Conservation (phyloP, 2,329 filamentous ascomycete species). For the Diaporthe sp. region DNA sequence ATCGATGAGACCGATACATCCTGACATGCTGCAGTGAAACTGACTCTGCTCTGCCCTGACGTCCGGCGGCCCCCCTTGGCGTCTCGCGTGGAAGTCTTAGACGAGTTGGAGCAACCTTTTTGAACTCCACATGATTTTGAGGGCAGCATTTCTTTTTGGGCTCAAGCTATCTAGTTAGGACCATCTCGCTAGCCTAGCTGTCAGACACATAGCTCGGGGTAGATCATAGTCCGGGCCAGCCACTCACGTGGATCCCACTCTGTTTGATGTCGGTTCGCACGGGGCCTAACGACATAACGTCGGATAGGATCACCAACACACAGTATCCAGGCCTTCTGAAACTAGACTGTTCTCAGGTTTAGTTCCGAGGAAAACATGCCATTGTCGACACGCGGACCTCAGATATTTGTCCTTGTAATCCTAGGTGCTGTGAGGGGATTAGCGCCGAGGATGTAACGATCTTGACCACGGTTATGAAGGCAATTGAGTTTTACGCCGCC, state of each 20-base stretch:
- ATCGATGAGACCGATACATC: conserved; percentile 23
- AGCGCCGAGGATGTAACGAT: conserved; percentile 11
- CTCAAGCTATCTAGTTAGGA: too few species aligned
- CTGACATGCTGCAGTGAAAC: conserved; percentile 26
- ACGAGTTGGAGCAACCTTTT: neutral
- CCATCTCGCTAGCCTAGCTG: neutral
- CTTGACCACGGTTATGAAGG: neutral
- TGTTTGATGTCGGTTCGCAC: neutral
- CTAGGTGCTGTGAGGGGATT: conserved; percentile 4
- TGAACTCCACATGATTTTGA: neutral
- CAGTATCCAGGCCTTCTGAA: neutral
- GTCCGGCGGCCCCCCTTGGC: conserved; percentile 1
- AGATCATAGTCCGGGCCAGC: neutral
- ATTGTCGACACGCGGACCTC: neutral
- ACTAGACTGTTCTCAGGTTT: conserved; percentile 6
- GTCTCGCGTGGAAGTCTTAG: neutral
- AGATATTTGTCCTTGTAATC: conserved; percentile 2
- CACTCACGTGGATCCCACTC: neutral
- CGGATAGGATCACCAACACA: neutral
- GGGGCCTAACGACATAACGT: neutral
- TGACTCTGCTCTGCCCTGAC: neutral
- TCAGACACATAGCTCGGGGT: conserved; percentile 3
- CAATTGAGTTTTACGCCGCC: conserved; percentile 22
- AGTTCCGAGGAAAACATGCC: conserved; percentile 1
- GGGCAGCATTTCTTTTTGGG: neutral